Percentiles rank a stretch among this genome's conserved stretches.
Evolutionary conservation across 192 early-diverging fungal genomes (phyloP).

Genomic region (Linnemannia zychae): DNA sequence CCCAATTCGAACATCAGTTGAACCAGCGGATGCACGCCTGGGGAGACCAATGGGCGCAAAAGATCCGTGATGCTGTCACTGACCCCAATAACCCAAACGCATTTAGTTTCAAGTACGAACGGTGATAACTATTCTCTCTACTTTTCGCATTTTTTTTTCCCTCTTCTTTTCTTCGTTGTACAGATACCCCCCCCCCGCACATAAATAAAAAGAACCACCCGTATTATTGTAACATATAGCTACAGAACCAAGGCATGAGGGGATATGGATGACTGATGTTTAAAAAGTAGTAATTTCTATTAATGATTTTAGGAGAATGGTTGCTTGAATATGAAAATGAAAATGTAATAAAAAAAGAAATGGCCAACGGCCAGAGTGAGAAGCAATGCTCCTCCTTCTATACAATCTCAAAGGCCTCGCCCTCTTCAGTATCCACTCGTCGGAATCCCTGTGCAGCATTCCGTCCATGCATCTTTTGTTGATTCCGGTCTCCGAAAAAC

Average conservation of each 20-base stretch:
- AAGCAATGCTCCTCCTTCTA: too few species aligned
- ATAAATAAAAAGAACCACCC: not conserved
- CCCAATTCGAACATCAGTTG: conserved; percentile 22
- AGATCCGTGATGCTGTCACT: not conserved
- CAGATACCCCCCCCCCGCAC: not conserved
- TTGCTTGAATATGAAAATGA: not conserved
- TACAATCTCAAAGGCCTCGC: conserved; percentile 55
- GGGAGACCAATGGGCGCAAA: conserved; percentile 4
- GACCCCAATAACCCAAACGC: not conserved
- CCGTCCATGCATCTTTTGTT: conserved; percentile 31
- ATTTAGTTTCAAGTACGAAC: not conserved
- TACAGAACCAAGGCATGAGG: too few species aligned
- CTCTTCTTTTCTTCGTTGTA: not conserved
- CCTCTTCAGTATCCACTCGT: conserved; percentile 50
- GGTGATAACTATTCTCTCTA: not conserved
- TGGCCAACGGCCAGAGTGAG: too few species aligned
- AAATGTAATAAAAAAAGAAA: not conserved
- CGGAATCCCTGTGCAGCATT: conserved; percentile 42
- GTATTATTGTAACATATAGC: too few species aligned
- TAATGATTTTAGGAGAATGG: not conserved
- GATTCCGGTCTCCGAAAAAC: conserved; percentile 34
- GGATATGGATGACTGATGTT: too few species aligned
- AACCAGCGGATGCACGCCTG: conserved; percentile 12
- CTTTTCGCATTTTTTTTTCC: not conserved
- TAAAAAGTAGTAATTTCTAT: not conserved